Percentiles rank a stretch among this genome's conserved stretches.
phyloP scores from a whole-genome alignment of 805 yeast species.

The Candida parachauliodes region DNA sequence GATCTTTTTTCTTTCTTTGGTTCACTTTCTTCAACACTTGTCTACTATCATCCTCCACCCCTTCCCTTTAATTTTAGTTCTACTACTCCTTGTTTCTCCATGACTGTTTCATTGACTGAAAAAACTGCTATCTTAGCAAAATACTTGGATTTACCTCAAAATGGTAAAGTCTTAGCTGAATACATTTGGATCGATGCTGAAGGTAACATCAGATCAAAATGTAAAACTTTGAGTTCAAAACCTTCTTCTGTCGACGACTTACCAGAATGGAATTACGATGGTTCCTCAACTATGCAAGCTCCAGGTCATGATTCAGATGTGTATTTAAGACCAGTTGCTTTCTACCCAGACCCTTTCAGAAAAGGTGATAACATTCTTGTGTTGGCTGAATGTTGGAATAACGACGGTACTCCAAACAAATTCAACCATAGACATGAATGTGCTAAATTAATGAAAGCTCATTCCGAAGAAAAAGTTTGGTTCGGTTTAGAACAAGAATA shows the following conservation, averaged over 20 bases:
- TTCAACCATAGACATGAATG: slow-evolving; percentile 97
- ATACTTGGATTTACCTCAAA: slow-evolving; percentile 80
- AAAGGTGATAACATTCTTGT: slow-evolving; percentile 96
- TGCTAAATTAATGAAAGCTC: slow-evolving; percentile 91
- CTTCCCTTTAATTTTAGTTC: too few relatives aligned
- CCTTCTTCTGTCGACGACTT: slow-evolving; percentile 76
- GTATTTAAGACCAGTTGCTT: slow-evolving; percentile 92
- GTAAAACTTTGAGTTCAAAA: slow-evolving; percentile 73
- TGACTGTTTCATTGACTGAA: slow-evolving; percentile 44
- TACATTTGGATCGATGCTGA: slow-evolving; percentile 97
- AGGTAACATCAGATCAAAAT: slow-evolving; percentile 89
- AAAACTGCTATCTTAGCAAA: slow-evolving; percentile 81
- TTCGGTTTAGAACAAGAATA: slow-evolving; percentile 99
- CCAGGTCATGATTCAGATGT: slow-evolving; percentile 97
- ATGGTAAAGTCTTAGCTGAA: slow-evolving; percentile 87
- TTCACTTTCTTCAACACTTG: too few relatives aligned
- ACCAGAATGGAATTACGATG: slow-evolving; percentile 99
- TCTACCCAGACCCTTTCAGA: slow-evolving; percentile 96
- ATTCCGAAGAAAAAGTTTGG: slow-evolving; percentile 82
- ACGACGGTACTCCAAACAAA: slow-evolving; percentile 98
- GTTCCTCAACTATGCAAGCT: slow-evolving; percentile 97
- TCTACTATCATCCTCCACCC: too few relatives aligned
- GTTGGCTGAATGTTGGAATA: slow-evolving; percentile 94
- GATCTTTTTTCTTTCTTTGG: too few relatives aligned
- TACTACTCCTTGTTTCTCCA: too few relatives aligned